Conservation (phyloP, 768 basidiomycete genomes). For the Suillus alpinus region DNA sequence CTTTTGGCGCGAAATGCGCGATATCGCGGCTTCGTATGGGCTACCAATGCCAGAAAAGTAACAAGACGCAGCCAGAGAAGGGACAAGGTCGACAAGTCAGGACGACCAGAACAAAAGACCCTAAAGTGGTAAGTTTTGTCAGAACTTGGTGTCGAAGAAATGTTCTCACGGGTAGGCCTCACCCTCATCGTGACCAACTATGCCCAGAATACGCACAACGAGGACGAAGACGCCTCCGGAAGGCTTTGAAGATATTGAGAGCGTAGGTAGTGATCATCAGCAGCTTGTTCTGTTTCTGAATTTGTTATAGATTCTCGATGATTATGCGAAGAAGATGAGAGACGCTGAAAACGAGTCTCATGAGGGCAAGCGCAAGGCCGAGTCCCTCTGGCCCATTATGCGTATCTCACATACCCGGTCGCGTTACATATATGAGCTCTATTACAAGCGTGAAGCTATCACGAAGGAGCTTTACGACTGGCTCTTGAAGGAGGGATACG, state of each 20-base stretch:
- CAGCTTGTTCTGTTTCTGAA: slow-evolving; percentile 7
- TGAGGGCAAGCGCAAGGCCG: slow-evolving; percentile 94
- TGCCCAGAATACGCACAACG: slow-evolving; percentile 93
- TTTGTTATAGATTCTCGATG: slow-evolving; percentile 77
- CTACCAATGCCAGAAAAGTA: neutral
- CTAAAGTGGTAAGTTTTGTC: slow-evolving; percentile 13
- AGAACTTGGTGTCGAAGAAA: slow-evolving; percentile 4
- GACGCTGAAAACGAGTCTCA: slow-evolving; percentile 99
- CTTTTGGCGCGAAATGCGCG: neutral
- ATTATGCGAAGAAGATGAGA: slow-evolving; percentile 98
- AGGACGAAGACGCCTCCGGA: slow-evolving; percentile 94
- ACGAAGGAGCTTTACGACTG: slow-evolving; percentile 93
- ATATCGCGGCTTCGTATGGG: neutral
- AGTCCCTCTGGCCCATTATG: slow-evolving; percentile 97
- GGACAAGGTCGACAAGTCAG: neutral
- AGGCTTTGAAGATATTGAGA: slow-evolving; percentile 92
- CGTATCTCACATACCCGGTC: slow-evolving; percentile 95
- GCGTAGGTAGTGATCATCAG: slow-evolving; percentile 39
- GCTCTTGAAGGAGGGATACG: slow-evolving; percentile 96
- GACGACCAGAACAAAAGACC: slow-evolving; percentile 3
- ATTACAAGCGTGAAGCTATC: slow-evolving; percentile 97
- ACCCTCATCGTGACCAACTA: slow-evolving; percentile 32
- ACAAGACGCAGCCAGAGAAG: slow-evolving; percentile 6
- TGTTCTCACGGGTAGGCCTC: slow-evolving; percentile 17
- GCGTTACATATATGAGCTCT: slow-evolving; percentile 95